Evolutionary conservation across 768 basidiomycete genomes (phyloP), one percentile per base, ranked within the genome.

Genomic region (Auriscalpium orientale): DNA sequence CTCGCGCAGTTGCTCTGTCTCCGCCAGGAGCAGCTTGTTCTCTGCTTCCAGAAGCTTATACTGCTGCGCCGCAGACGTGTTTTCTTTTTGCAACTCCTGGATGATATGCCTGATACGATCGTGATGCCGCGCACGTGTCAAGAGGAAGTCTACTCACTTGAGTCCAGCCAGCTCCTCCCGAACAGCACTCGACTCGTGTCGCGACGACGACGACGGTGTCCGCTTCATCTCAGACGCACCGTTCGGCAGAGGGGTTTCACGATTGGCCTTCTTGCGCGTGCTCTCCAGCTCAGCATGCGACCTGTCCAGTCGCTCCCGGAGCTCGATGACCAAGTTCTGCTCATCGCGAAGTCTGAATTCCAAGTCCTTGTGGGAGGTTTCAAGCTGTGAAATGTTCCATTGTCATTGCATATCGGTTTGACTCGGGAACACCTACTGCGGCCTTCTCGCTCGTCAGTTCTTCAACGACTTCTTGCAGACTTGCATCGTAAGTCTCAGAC

Each of bases 31-130:
- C 12, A 85, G 70, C 60, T 78, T 79, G 65, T 93, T 92, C 71
- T 92, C 91, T 11, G 85, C 80, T 67, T 85, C 83, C 45, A 94
- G 67, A n/a, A 85, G 66, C 63, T 86, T 84, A 66, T 82, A 83
- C 57, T 79, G 79, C 58, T 90, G 86, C 8, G 78, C 70, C 1
- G 79, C 67, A 22, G 76, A 71, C 3, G 81, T 66, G 62, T 83
- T 89, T 70, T 97, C 94, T 63, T 88, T 87, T 65, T 90, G 89
- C 43, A 97, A 75, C 62, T 93, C 89, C 66, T 91, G 87, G 20
- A 97, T 83, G 63, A 97, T 91, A 64, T 91, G 86, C 70, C 89
- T 91, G 58, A 52, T 50, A 10, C 46, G 22, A 48, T 56, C 15
- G 12, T 44, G 8, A 43, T 53, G 16, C 36, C 8, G 45, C 34